Evolutionary conservation across 371 early-diverging fungal genomes (phyloP), one percentile per base, ranked within the genome.

Genomic region (Mortierella polycephala): DNA sequence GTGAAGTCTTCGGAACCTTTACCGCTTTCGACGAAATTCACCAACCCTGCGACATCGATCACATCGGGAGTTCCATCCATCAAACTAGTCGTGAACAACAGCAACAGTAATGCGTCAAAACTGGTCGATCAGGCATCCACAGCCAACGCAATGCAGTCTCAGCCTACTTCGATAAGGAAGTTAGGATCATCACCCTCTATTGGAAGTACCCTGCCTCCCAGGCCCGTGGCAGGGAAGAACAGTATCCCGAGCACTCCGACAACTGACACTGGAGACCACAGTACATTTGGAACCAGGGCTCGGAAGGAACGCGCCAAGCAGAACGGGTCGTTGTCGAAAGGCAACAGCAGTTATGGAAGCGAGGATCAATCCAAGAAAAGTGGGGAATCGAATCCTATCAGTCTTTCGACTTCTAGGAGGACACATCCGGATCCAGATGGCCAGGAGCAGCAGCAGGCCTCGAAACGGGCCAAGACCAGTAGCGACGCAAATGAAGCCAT

Each of bases 401-500:
- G 21, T 0, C 53, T 73, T 37, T 44, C 53, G 4, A 53, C 63
- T 42, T 21, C 53, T 37, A 63, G 52, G 46, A 57, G 62, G 39
- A 20, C 62, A 9, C 56, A 56, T 6, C 52, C 47, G 9, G 67
- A 62, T 37, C n/a, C 62, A 3, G 67, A 54, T 30, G 45, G 6
- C 39, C 45, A 63, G 16, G 67, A 60, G 7, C 67, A 60, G 18
- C 50, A 55, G 23, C 46, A 63, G 11, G 37, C 42, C 5, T 41
- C 56, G 40, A 74, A 67, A 41, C 53, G 74, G 11, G 40, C 54
- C 53, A 74, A 62, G 46, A 50, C 37, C 8, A 63, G 60, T 49
- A 50, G 54, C 30, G 60, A 56, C 7, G 13, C 58, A 2, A 56
- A 20, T 12, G 56, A 67, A 44, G 23, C 53, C 1, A 44, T 53